Conservation (phyloP, 2,329 filamentous ascomycete genomes). For the Cercospora canescens region DNA sequence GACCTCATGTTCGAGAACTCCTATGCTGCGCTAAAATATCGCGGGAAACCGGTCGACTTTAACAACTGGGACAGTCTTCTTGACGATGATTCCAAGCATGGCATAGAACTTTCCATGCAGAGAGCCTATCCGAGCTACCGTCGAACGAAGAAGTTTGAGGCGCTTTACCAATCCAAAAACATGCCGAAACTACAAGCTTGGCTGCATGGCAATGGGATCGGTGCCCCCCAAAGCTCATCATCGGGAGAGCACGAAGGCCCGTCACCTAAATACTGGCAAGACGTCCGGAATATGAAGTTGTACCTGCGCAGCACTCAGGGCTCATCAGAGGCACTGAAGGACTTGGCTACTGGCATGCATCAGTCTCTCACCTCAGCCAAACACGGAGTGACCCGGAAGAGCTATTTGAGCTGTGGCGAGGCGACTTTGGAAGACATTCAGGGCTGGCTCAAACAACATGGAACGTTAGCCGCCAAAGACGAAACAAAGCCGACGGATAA, state of each 20-base stretch:
- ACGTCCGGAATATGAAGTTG: neutral
- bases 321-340: neutral
- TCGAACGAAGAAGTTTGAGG: neutral
- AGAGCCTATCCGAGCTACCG: neutral
- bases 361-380: neutral
- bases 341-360: neutral
- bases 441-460: neutral
- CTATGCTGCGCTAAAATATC: slow-evolving; percentile 2
- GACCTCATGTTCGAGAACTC: neutral
- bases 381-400: neutral
- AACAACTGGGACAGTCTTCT: neutral
- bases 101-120: neutral
- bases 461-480: neutral
- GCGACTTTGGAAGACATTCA: neutral
- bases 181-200: neutral
- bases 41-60: neutral
- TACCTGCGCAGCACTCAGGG: neutral
- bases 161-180: neutral
- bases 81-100: neutral
- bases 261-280: neutral
- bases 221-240: neutral
- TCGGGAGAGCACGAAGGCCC: neutral
- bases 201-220: neutral
- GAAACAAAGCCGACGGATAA: neutral
- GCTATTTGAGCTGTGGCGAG: neutral